A percentile compares a stretch with the other conserved stretches of the same genome.
phyloP scores from a whole-genome alignment of 129 eudicot species.

The Flaveria brownii region DNA sequence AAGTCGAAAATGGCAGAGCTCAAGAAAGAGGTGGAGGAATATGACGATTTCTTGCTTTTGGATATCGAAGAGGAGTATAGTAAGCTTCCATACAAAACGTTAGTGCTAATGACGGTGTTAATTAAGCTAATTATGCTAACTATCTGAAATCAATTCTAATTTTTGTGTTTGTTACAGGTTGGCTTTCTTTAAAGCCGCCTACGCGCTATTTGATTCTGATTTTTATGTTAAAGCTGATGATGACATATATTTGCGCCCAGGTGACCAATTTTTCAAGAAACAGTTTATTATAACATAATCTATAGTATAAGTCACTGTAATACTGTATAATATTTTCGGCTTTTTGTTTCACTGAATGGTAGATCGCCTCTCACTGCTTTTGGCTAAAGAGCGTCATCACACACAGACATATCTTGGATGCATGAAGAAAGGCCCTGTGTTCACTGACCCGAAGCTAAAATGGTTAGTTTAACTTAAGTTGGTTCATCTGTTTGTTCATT shows the following conservation, averaged over 20 bases:
- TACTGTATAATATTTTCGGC: constrained; percentile 7
- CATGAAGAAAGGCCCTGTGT: constrained; percentile 98
- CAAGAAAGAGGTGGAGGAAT: constrained; percentile 66
- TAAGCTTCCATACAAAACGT: constrained; percentile 99
- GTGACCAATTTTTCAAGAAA: constrained; percentile 29
- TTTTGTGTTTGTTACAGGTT: constrained; percentile 48
- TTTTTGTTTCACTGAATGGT: constrained; percentile 27
- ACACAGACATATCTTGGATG: constrained; percentile 92
- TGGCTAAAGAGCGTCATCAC: constrained; percentile 83
- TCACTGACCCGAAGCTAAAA: constrained; percentile 92
- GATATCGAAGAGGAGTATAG: constrained; percentile 93
- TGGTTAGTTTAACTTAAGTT: constrained; percentile 49
- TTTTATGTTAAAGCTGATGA: constrained; percentile 95
- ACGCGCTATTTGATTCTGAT: constrained; percentile 81
- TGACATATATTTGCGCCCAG: constrained; percentile 93
- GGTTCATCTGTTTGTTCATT: background rate
- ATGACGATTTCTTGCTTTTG: constrained; percentile 79
- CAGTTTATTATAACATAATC: background rate
- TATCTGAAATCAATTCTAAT: constrained; percentile 20
- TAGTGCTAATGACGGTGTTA: constrained; percentile 45
- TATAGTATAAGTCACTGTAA: background rate
- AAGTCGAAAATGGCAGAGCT: constrained; percentile 68
- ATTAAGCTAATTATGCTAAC: constrained; percentile 11
- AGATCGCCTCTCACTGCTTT: constrained; percentile 94
- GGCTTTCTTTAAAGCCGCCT: constrained; percentile 97